A percentile compares a stretch with the other conserved stretches of the same genome.
Conservation (phyloP, 306 rosid species). For the Mimosa bimucronata region DNA sequence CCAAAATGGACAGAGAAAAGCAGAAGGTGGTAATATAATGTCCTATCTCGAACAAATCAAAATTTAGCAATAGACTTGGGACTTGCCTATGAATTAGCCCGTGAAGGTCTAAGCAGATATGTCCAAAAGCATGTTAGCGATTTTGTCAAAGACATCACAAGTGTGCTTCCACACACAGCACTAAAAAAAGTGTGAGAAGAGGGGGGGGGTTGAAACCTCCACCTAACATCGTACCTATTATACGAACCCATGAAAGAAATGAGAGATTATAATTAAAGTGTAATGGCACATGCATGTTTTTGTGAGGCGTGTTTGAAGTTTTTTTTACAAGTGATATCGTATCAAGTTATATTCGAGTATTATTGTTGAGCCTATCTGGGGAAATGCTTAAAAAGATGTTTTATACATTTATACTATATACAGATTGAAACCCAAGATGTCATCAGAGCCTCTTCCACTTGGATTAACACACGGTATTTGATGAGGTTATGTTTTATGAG, state of each 20-base stretch:
- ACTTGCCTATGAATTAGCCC: constrained; percentile 37
- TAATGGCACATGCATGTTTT: background rate
- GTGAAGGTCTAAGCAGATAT: constrained; percentile 43
- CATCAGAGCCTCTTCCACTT: no score
- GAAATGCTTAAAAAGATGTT: no score
- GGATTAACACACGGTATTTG: no score
- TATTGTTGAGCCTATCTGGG: no score
- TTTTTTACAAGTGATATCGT: no score
- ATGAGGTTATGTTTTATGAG: background rate
- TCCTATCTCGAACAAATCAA: background rate
- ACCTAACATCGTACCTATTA: constrained; percentile 22
- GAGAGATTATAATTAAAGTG: background rate
- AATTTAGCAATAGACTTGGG: constrained; percentile 16
- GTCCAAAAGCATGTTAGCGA: constrained; percentile 17
- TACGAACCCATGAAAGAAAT: background rate
- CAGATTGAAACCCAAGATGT: no score
- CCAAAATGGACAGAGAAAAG: constrained; percentile 30
- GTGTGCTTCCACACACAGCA: constrained; percentile 9
- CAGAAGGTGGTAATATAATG: background rate
- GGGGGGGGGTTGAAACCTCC: background rate
- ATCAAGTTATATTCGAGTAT: no score
- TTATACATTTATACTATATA: no score
- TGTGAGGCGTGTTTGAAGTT: background rate
- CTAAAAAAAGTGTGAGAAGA: background rate
- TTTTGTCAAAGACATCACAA: background rate